Evolutionary conservation across 345 rosid species (phyloP), one percentile per base, ranked within the genome.

Genomic region (Sonneratia caseolaris): DNA sequence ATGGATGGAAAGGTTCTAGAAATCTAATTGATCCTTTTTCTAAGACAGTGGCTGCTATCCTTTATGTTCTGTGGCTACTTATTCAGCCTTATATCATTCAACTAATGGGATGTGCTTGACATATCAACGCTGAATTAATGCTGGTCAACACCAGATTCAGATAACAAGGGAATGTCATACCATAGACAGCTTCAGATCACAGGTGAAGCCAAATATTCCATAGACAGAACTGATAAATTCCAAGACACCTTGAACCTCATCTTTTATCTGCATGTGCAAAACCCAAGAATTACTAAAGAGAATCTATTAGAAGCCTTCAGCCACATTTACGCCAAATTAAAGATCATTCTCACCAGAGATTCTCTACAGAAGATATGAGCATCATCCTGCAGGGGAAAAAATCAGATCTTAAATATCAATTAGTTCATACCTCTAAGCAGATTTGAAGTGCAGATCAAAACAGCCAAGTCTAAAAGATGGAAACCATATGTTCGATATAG

Each of bases 321-420:
- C 66, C 6, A 37, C 40, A 72, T 32, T 22, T 18, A 45, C 1
- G 37, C 55, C 47, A 45, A 62, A 49, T 78, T 70, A 70, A 47
- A 45, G 74, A 72, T 66, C 70, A 59, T 71, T 65, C 71, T 9
- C 3, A 92, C 97, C 93, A 90, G 97, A 21, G 83, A 77, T 74
- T 87, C 89, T 82, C 86, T 85, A 81, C 97, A 95, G 84, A 95
- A 92, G 73, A 95, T 92, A 79, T 90, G 97, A 76, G 97, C 96
- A 81, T 92, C 97, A 80, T 92, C 99, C 99, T 94, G 96, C 47
- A 38, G 36, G 36, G 15, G 38, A 78, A 73, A 72, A 74, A 78
- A 78, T 16, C 18, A 49, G 57, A 42, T 27, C 27, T 62, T 11
- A 62, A 10, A 27, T 12, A 62, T 27, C 38, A 10, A 62, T 6